These are phyloP conservation scores for Scutellaria minor DNA, from an alignment of 257 asterid species.

Conservation along the genomic window DNA sequence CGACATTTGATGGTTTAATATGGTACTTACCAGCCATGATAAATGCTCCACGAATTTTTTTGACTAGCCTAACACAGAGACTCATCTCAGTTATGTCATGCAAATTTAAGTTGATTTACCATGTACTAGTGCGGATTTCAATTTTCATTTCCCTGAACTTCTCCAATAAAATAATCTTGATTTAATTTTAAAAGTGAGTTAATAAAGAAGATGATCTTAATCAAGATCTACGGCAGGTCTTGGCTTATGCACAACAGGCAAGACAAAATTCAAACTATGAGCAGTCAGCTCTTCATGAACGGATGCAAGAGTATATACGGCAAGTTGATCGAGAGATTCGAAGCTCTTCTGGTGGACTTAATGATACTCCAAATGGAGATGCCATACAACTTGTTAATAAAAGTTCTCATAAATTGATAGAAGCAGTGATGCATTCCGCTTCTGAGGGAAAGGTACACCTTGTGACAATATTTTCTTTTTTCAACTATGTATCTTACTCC, in stretches of 20 bases:
- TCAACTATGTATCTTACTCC: conserved; percentile 26
- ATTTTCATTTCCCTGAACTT: neutral
- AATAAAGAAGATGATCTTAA: neutral
- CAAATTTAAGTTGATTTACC: neutral
- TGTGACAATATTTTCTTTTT: conserved; percentile 5
- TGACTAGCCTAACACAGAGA: neutral
- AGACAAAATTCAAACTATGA: conserved; percentile 74
- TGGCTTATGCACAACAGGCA: conserved; percentile 80
- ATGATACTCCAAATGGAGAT: conserved; percentile 55
- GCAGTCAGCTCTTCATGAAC: conserved; percentile 74
- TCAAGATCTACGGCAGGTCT: conserved; percentile 53
- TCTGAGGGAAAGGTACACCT: conserved; percentile 82
- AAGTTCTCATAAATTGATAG: conserved; percentile 77
- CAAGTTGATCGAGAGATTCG: conserved; percentile 70
- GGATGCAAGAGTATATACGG: conserved; percentile 75
- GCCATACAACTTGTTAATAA: conserved; percentile 53
- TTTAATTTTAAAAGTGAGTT: neutral
- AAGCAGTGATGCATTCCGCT: conserved; percentile 82
- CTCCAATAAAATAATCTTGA: conserved; percentile 15
- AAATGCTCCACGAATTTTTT: conserved; percentile 7
- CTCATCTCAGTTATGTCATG: conserved; percentile 1
- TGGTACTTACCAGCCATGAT: neutral
- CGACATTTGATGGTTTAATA: neutral
- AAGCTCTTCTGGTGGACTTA: conserved; percentile 47
- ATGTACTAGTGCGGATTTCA: neutral